Evolutionary conservation across 1,139 yeast genomes (phyloP).

Genomic region (Nakaseomyces nivariensis): DNA sequence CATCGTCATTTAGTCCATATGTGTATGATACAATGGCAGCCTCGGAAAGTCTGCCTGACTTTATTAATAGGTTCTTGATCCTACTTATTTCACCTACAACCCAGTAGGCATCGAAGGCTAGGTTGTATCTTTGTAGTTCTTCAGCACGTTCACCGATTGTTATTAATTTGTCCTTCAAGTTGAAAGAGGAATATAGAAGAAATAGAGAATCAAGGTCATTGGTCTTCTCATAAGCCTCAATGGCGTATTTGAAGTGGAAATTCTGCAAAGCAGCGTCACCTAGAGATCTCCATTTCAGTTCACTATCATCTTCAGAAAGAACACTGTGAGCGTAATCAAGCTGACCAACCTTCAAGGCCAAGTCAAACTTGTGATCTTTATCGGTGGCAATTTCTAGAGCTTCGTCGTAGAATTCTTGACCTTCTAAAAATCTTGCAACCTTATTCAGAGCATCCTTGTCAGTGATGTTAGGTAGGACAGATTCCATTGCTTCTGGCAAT

Average conservation of each 20-base stretch:
- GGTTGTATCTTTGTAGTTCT: conserved; percentile 66
- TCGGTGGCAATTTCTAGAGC: conserved; percentile 79
- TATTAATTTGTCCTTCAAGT: conserved; percentile 50
- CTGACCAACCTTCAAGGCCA: conserved; percentile 61
- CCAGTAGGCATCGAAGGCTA: conserved; percentile 93
- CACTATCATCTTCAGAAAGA: conserved; percentile 45
- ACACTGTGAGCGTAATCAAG: conserved; percentile 65
- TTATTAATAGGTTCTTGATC: conserved; percentile 57
- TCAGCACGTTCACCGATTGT: conserved; percentile 58
- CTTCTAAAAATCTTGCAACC: conserved; percentile 86
- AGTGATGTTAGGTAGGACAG: conserved; percentile 52
- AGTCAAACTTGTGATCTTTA: conserved; percentile 75
- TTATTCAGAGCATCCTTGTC: conserved; percentile 64
- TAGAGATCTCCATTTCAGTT: conserved; percentile 79
- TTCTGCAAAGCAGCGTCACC: conserved; percentile 77
- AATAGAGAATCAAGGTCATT: conserved; percentile 75
- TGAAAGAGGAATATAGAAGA: conserved; percentile 74
- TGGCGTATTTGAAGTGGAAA: conserved; percentile 78
- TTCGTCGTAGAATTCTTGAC: conserved; percentile 76
- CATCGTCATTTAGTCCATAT: conserved; percentile 46
- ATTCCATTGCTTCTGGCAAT: conserved; percentile 58
- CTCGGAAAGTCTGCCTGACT: conserved; percentile 68
- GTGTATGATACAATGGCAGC: conserved; percentile 76
- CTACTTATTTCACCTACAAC: conserved; percentile 57
- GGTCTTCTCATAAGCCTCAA: conserved; percentile 70